A percentile compares a stretch with the other conserved stretches of the same genome.
phyloP scores from a whole-genome alignment of 192 early-diverging fungal genomes.

The Coemansia erecta region DNA sequence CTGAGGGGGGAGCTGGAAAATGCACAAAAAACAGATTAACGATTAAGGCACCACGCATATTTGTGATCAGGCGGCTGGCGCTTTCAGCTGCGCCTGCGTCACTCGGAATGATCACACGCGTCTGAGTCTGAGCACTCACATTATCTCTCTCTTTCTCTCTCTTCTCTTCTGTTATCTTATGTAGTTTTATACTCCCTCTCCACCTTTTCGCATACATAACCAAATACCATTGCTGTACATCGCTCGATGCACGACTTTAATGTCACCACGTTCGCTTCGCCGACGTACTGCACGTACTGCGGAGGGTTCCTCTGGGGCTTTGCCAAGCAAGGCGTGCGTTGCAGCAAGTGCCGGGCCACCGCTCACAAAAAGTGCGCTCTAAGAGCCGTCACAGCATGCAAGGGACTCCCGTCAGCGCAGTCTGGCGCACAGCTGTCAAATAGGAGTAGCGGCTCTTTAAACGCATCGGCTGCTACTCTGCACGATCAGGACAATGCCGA shows the following conservation, averaged over 20 bases:
- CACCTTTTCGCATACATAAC: background rate
- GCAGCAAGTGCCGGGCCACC: constrained; percentile 53
- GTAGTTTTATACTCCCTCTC: background rate
- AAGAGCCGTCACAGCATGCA: constrained; percentile 9
- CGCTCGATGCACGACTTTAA: constrained; percentile 56
- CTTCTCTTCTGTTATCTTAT: background rate
- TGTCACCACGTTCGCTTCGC: constrained; percentile 51
- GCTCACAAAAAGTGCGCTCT: constrained; percentile 58
- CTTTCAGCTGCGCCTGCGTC: too few relatives aligned
- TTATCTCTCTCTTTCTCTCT: background rate
- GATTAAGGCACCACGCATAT: too few relatives aligned
- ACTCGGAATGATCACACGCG: background rate
- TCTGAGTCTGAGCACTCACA: background rate
- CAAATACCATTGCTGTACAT: background rate
- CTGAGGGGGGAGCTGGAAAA: background rate
- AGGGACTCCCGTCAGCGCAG: too few relatives aligned
- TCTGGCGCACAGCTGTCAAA: background rate
- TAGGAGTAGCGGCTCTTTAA: too few relatives aligned
- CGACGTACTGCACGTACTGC: constrained; percentile 67
- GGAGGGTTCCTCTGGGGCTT: constrained; percentile 67
- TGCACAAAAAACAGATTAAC: background rate
- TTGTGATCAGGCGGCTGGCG: too few relatives aligned
- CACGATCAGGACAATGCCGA: background rate
- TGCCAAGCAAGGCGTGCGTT: constrained; percentile 61
- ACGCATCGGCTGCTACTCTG: too few relatives aligned